A percentile compares a stretch with the other conserved stretches of the same genome.
phyloP scores from a whole-genome alignment of 768 basidiomycete species.

The Gloeopeniophorella convolvens region DNA sequence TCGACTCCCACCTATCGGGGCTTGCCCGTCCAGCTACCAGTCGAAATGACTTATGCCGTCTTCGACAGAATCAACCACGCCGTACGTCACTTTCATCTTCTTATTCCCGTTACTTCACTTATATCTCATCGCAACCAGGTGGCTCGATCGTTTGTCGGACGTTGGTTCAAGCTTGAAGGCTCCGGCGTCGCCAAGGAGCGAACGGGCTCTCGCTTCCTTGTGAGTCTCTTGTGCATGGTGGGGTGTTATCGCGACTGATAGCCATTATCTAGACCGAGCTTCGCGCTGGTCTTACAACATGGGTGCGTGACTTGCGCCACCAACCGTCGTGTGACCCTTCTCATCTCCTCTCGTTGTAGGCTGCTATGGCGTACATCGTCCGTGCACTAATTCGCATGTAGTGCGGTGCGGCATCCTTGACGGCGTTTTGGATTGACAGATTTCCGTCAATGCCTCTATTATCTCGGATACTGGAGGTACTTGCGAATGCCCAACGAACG shows the following conservation, averaged over 20 bases:
- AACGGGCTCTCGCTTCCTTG: constrained; percentile 29
- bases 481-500: constrained; percentile 61
- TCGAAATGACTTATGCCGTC: not conserved
- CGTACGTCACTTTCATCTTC: constrained; percentile 4
- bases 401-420: not conserved
- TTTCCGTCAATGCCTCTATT: constrained; percentile 82
- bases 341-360: constrained; percentile 32
- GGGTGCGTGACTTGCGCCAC: constrained; percentile 37
- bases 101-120: too few relatives aligned
- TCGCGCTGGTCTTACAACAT: constrained; percentile 75
- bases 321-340: constrained; percentile 13
- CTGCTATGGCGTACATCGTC: constrained; percentile 82
- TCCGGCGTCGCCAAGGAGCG: constrained; percentile 29
- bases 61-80: constrained; percentile 11
- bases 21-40: too few relatives aligned
- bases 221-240: not conserved
- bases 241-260: not conserved
- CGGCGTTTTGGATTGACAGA: constrained; percentile 34
- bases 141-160: constrained; percentile 28
- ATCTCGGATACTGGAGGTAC: constrained; percentile 73
- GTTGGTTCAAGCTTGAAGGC: constrained; percentile 32
- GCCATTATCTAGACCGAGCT: constrained; percentile 54
- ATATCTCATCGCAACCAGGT: constrained; percentile 20
- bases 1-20: too few relatives aligned
- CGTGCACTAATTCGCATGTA: constrained; percentile 2